A percentile compares a stretch with the other conserved stretches of the same genome.
Evolutionary conservation across 441 rosid genomes (phyloP).

Genomic region (Croton setiger): DNA sequence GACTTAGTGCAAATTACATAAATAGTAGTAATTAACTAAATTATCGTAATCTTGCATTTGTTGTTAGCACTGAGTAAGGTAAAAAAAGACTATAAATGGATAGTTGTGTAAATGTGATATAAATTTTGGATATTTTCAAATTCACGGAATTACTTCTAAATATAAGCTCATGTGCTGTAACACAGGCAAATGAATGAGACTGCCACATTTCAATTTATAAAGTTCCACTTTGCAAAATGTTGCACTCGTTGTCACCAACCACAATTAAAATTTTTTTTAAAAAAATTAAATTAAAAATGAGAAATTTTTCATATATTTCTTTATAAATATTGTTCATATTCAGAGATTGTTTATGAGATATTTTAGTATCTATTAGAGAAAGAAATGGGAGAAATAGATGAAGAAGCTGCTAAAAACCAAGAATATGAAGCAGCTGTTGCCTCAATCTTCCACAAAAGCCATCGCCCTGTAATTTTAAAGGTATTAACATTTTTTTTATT

Average conservation of each 20-base stretch:
- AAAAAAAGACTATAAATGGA: no score
- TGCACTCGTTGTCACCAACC: no score
- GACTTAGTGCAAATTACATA: no score
- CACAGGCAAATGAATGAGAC: not conserved
- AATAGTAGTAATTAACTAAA: no score
- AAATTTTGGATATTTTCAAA: not conserved
- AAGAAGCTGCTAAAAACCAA: slow-evolving; percentile 17
- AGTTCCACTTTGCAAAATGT: no score
- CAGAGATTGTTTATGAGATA: no score
- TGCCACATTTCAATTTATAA: not conserved
- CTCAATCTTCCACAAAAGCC: slow-evolving; percentile 33
- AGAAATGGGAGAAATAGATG: slow-evolving; percentile 27
- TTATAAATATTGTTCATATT: no score
- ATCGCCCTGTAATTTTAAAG: slow-evolving; percentile 43
- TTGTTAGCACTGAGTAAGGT: no score
- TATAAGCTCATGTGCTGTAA: not conserved
- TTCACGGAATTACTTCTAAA: not conserved
- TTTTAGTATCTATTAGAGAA: not conserved
- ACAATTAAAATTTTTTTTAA: no score
- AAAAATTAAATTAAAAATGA: no score
- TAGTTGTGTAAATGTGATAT: no score
- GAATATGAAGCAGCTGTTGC: slow-evolving; percentile 22
- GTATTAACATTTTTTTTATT: slow-evolving; percentile 11
- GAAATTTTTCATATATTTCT: not conserved
- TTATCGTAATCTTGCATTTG: not conserved